These are phyloP conservation scores for Phaffomyces thermotolerans DNA, from an alignment of 805 yeast genomes.

Conservation along the genomic window DNA sequence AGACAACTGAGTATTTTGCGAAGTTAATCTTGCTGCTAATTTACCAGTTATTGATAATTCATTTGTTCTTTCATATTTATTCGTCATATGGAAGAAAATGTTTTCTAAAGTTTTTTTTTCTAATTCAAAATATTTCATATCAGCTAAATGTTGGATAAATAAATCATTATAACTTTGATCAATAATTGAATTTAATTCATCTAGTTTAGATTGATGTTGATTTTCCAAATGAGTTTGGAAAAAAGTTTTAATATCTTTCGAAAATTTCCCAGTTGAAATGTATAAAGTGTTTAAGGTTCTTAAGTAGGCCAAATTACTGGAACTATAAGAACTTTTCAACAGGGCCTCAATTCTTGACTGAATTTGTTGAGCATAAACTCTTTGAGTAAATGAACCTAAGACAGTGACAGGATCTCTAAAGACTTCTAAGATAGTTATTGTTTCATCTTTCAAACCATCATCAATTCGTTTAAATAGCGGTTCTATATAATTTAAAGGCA, in stretches of 20 bases:
- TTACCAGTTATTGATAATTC: constrained; percentile 28
- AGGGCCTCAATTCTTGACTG: constrained; percentile 49
- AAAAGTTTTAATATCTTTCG: constrained; percentile 57
- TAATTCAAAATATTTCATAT: constrained; percentile 57
- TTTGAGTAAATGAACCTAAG: constrained; percentile 59
- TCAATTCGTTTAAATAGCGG: constrained; percentile 48
- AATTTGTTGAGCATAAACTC: constrained; percentile 69
- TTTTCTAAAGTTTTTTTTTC: constrained; percentile 63
- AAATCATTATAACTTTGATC: constrained; percentile 71
- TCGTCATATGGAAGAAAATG: constrained; percentile 26
- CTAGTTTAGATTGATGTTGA: constrained; percentile 30
- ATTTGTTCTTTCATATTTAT: constrained; percentile 25
- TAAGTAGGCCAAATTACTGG: constrained; percentile 64
- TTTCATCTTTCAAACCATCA: constrained; percentile 60
- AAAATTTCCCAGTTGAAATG: constrained; percentile 48
- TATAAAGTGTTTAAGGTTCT: constrained; percentile 68
- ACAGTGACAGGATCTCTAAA: constrained; percentile 65
- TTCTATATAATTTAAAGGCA: constrained; percentile 47
- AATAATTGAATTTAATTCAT: constrained; percentile 39
- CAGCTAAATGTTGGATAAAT: constrained; percentile 61
- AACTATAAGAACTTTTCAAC: constrained; percentile 53
- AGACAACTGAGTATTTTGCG: background rate
- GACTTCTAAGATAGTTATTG: constrained; percentile 63
- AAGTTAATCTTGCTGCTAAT: constrained; percentile 15
- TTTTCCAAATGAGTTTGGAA: constrained; percentile 37